Base-by-base conservation (phyloP, 225 moss, liverwort and hornwort species). In the Pseudisothecium myosuroides region DNA sequence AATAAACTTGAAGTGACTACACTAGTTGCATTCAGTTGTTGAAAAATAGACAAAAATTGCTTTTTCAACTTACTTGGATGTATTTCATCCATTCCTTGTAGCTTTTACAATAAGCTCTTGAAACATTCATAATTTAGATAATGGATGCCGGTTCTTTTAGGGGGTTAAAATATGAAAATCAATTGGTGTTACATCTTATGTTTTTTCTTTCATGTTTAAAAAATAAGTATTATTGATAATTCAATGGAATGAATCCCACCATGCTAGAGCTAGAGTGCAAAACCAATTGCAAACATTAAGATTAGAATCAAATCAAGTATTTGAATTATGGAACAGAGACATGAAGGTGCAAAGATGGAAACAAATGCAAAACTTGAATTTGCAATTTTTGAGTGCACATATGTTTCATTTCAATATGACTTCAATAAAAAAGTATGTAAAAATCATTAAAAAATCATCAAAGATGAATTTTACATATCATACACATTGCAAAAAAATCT, bases 141-240 rank as follows among this genome's bases (percentile, higher is more conserved):
- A 26, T 56, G 2, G 11, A 78, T 56, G 10, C 0, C 1, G 0
- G 5, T 55, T n/a, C 56, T n/a, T 7, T 27, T n/a, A n/a, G 15
- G 15, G 15, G 1, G 1, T 26, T 26, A 26, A 10, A 55, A 56
- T 16, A n/a, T 39, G 3, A 58, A 58, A 56, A 79, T 39, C 28
- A 58, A 27, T n/a, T 16, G 7, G n/a, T 56, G 7, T 79, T 55
- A 17, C 2, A 78, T 16, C 26, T 24, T 77, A 5, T 17, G 4
- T n/a, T 78, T 36, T 47, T 23, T 56, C 21, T 78, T 37, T 56
- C n/a, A 79, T n/a, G 26, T 56, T 1, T 37, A 26, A 37, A 4
- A 26, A 54, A 54, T 54, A 78, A 15, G 54, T 10, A 56, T 7
- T 1, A 77, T 9, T 24, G 9, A 26, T 24, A 55, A 55, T 78